These are phyloP conservation scores for Leccinum colubrinum DNA, from an alignment of 1,284 basidiomycete species.

Conservation along the genomic window DNA sequence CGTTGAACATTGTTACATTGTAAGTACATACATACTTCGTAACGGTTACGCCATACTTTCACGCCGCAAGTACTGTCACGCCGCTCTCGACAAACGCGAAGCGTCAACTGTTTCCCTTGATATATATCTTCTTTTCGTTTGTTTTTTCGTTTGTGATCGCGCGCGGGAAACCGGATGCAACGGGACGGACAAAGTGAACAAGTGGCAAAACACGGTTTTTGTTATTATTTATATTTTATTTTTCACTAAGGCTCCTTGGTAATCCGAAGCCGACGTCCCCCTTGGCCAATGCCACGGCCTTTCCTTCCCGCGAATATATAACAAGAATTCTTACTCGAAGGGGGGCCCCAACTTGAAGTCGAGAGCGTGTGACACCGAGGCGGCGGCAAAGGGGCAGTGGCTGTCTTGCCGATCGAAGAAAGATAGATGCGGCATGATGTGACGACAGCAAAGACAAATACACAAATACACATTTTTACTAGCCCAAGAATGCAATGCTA, in stretches of 20 bases:
- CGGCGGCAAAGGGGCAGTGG: not conserved
- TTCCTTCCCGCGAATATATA: conserved; percentile 24
- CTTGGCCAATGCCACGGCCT: not conserved
- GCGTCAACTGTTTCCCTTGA: not conserved
- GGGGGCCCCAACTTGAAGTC: not conserved
- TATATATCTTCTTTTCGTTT: not conserved
- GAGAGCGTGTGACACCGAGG: not conserved
- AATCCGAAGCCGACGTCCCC: not conserved
- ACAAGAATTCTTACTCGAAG: not conserved
- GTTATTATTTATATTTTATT: not conserved
- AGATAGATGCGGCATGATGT: conserved; percentile 12
- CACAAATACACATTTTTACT: not conserved
- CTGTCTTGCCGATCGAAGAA: conserved; percentile 11
- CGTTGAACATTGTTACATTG: no score
- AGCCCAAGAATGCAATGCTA: not conserved
- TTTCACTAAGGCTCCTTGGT: not conserved
- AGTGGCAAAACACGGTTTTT: not conserved
- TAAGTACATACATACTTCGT: no score
- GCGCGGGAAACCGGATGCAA: not conserved
- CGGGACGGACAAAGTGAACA: conserved; percentile 3
- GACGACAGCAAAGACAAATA: conserved; percentile 11
- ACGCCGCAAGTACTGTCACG: not conserved
- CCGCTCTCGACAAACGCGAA: not conserved
- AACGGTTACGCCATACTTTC: not conserved
- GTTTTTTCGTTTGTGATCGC: not conserved